phyloP scores from a whole-genome alignment of 352 stramenopile genomes.

The Phytophthora idaei region DNA sequence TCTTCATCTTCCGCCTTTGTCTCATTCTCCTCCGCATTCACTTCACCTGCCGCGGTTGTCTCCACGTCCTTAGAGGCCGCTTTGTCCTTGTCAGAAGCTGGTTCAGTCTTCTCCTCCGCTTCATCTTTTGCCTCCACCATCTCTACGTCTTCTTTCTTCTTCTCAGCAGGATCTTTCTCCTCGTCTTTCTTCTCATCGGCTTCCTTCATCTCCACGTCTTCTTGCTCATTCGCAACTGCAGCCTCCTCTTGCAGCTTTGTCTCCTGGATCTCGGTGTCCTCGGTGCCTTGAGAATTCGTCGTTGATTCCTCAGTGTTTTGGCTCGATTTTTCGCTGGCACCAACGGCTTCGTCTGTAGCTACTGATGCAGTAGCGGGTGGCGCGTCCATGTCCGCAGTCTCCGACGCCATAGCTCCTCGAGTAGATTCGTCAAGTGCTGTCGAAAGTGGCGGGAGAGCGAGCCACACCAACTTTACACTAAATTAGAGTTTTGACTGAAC shows the following conservation, averaged over 20 bases:
- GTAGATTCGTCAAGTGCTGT: constrained; percentile 7
- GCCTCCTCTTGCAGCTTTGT: constrained; percentile 15
- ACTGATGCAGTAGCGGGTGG: neutral
- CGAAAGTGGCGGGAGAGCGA: constrained; percentile 10
- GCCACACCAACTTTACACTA: constrained; percentile 15
- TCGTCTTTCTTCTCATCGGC: neutral
- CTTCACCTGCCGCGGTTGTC: constrained; percentile 1
- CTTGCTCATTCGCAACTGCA: constrained; percentile 6
- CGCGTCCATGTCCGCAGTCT: constrained; percentile 21
- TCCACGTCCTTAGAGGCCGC: constrained; percentile 5
- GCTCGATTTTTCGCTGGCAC: constrained; percentile 17
- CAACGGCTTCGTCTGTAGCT: constrained; percentile 15
- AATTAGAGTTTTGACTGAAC: neutral
- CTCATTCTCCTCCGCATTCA: constrained; percentile 3
- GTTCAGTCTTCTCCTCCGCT: neutral
- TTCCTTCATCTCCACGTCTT: constrained; percentile 25
- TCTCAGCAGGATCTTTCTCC: neutral
- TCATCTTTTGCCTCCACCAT: neutral
- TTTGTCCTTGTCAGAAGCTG: neutral
- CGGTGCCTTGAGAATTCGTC: constrained; percentile 15
- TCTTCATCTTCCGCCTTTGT: constrained; percentile 10
- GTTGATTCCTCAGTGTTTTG: constrained; percentile 17
- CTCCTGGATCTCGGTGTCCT: constrained; percentile 15
- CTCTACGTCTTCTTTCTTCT: constrained; percentile 11
- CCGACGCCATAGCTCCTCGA: constrained; percentile 12